A percentile compares a stretch with the other conserved stretches of the same genome.
Conservation (phyloP, 2,329 filamentous ascomycete species). For the Penicillium expansum region DNA sequence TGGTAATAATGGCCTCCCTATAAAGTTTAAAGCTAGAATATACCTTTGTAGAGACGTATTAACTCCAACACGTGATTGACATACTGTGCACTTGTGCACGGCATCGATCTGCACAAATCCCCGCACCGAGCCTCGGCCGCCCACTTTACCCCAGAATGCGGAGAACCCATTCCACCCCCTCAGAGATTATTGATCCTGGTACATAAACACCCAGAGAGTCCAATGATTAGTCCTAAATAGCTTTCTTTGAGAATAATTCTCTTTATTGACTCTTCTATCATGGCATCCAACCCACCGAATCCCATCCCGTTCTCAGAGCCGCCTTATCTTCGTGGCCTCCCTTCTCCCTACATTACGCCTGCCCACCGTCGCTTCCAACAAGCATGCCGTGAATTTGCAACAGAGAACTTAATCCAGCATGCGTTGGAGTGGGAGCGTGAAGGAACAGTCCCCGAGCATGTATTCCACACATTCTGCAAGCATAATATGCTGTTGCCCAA, state of each 20-base stretch:
- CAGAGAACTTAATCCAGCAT: conserved; percentile 60
- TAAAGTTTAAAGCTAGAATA: too few relatives aligned
- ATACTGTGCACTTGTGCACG: neutral
- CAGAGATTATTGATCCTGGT: neutral
- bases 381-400: conserved; percentile 64
- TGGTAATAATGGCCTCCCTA: too few relatives aligned
- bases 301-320: conserved; percentile 70
- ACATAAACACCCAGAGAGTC: neutral
- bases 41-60: too few relatives aligned
- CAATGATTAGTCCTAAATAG: neutral
- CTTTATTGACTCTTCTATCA: conserved; percentile 4
- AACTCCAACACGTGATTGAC: neutral
- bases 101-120: neutral
- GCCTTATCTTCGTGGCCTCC: conserved; percentile 66
- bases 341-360: conserved; percentile 67
- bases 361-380: conserved; percentile 67
- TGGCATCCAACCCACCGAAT: conserved; percentile 32
- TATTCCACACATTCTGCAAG: conserved; percentile 63
- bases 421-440: conserved; percentile 68
- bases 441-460: conserved; percentile 61
- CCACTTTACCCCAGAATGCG: conserved; percentile 10
- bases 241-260: neutral
- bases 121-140: conserved; percentile 13
- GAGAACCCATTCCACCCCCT: conserved; percentile 9
- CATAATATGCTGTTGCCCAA: conserved; percentile 69